These are phyloP conservation scores for Chimonanthus salicifolius DNA, from an alignment of 164 flowering plant genomes.

Conservation along the genomic window DNA sequence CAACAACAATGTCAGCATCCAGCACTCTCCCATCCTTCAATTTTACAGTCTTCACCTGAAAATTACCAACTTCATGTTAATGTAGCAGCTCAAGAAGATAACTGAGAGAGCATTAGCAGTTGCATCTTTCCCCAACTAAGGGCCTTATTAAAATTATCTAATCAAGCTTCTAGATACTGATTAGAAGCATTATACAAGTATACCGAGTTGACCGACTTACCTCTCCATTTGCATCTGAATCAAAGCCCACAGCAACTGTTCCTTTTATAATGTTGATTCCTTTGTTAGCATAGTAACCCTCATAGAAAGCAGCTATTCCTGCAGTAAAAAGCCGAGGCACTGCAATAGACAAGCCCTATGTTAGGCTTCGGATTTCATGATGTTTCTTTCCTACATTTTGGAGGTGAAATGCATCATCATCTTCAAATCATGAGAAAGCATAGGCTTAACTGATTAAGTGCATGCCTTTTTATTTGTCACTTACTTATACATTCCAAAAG, in stretches of 20 bases:
- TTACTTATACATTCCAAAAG: no score
- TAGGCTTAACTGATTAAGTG: background rate
- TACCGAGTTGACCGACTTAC: constrained; percentile 24
- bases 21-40: constrained; percentile 84
- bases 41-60: constrained; percentile 81
- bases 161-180: background rate
- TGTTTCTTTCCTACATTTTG: background rate
- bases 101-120: background rate
- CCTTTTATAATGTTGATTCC: constrained; percentile 88
- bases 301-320: constrained; percentile 91
- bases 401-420: no score
- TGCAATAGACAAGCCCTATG: constrained; percentile 25
- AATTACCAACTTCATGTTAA: constrained; percentile 3
- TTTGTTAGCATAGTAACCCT: constrained; percentile 81
- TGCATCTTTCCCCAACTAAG: background rate
- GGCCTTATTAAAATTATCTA: background rate
- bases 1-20: constrained; percentile 96
- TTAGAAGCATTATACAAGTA: background rate
- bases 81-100: background rate
- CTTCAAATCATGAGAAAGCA: background rate
- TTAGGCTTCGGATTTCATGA: background rate
- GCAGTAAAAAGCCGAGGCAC: constrained; percentile 98
- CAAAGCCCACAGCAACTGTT: constrained; percentile 88
- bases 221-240: constrained; percentile 64
- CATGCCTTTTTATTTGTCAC: background rate